These are phyloP conservation scores for Seminavis robusta DNA, from an alignment of 108 stramenopile genomes.

Conservation along the genomic window DNA sequence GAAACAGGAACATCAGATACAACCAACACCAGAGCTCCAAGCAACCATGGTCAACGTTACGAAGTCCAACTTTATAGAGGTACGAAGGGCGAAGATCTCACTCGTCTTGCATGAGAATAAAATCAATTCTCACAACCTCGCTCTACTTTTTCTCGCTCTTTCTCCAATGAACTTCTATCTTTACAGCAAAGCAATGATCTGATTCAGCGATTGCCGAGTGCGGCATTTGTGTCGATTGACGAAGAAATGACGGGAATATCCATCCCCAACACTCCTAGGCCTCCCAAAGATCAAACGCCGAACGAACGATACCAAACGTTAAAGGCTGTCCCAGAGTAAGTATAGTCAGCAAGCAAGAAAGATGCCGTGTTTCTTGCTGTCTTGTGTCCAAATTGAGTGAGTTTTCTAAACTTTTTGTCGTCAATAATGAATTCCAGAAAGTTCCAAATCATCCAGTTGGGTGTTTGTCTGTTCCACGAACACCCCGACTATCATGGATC, in stretches of 20 bases:
- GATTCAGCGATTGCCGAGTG: constrained; percentile 54
- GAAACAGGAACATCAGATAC: too few relatives aligned
- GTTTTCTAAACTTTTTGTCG: too few relatives aligned
- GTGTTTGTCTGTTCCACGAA: constrained; percentile 69
- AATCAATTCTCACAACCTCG: not conserved
- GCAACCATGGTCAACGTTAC: constrained; percentile 58
- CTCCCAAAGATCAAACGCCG: constrained; percentile 64
- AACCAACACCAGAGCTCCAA: too few relatives aligned
- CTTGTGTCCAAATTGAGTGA: too few relatives aligned
- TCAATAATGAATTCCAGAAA: too few relatives aligned
- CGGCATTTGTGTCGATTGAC: constrained; percentile 73
- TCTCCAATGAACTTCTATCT: constrained; percentile 1
- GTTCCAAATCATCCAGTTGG: constrained; percentile 75
- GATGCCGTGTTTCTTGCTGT: too few relatives aligned
- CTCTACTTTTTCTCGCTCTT: not conserved
- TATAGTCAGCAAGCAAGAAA: too few relatives aligned
- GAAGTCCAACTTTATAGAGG: constrained; percentile 56
- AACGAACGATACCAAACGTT: constrained; percentile 36
- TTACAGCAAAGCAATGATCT: constrained; percentile 64
- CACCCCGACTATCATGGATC: not conserved
- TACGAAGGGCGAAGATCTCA: constrained; percentile 9
- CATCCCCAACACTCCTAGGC: constrained; percentile 20
- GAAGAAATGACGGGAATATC: constrained; percentile 85
- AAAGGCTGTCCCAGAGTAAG: too few relatives aligned
- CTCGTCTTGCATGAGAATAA: not conserved